A percentile compares a stretch with the other conserved stretches of the same genome.
These are phyloP conservation scores for Acer saccharum DNA, from an alignment of 345 rosid genomes.

Conservation along the genomic window DNA sequence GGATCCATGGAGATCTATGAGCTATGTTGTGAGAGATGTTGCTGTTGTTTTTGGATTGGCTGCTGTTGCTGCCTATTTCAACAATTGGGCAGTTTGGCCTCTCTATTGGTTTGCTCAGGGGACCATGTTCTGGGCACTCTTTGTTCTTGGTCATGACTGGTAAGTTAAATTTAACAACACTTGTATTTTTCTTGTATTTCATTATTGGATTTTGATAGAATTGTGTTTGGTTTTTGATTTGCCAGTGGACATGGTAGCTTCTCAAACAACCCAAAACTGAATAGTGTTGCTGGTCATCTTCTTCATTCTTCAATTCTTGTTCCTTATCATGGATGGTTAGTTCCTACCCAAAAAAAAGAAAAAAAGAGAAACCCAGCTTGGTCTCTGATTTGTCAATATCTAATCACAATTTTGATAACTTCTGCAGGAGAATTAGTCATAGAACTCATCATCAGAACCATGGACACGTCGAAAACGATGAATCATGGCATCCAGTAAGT, in stretches of 20 bases:
- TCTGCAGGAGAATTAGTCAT: constrained; percentile 88
- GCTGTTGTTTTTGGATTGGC: constrained; percentile 70
- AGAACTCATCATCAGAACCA: constrained; percentile 96
- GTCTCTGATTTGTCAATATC: background rate
- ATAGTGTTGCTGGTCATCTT: constrained; percentile 80
- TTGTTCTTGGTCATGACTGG: constrained; percentile 99
- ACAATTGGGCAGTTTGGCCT: constrained; percentile 85
- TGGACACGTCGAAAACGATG: constrained; percentile 94
- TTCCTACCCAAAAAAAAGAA: background rate
- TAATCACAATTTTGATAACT: constrained; percentile 10
- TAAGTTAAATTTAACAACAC: constrained; percentile 33
- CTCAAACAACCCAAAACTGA: constrained; percentile 65
- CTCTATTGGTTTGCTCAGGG: constrained; percentile 92
- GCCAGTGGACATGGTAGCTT: constrained; percentile 96
- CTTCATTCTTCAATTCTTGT: constrained; percentile 91
- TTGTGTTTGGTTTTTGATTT: constrained; percentile 16
- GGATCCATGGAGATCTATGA: constrained; percentile 79
- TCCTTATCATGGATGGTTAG: constrained; percentile 95
- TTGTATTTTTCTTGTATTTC: background rate
- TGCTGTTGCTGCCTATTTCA: constrained; percentile 68
- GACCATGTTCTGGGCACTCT: constrained; percentile 97
- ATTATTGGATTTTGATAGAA: constrained; percentile 3
- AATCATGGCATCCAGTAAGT: constrained; percentile 90
- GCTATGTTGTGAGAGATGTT: constrained; percentile 78
- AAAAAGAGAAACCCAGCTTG: background rate